These are phyloP conservation scores for Colletotrichum horii DNA, from an alignment of 2,329 filamentous ascomycete genomes.

Conservation along the genomic window DNA sequence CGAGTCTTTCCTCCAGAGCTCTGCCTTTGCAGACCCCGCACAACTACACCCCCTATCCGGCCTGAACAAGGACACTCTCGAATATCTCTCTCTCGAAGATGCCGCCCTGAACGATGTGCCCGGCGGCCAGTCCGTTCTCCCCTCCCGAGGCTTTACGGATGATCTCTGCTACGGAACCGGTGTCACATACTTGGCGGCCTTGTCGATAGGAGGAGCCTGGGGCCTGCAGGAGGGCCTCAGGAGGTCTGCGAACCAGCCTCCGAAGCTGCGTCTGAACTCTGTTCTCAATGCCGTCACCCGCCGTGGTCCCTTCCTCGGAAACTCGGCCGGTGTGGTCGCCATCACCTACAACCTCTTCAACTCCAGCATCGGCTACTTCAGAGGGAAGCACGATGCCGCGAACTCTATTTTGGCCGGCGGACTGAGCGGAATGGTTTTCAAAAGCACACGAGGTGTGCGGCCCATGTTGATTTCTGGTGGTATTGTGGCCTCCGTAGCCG, in stretches of 20 bases:
- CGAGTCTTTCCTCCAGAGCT: constrained; percentile 81
- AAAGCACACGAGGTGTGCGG: constrained; percentile 87
- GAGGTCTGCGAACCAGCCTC: constrained; percentile 77
- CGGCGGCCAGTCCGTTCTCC: constrained; percentile 84
- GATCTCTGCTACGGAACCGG: constrained; percentile 98
- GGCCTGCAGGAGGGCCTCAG: constrained; percentile 88
- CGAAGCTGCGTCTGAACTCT: constrained; percentile 91
- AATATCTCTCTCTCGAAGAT: constrained; percentile 95
- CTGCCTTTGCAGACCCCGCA: constrained; percentile 82
- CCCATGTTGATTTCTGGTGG: constrained; percentile 95
- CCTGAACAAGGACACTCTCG: constrained; percentile 88
- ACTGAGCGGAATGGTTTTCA: constrained; percentile 93
- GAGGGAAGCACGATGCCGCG: constrained; percentile 86
- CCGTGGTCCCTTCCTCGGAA: constrained; percentile 92
- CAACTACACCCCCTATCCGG: constrained; percentile 92
- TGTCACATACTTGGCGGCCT: constrained; percentile 87
- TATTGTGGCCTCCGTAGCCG: constrained; percentile 85
- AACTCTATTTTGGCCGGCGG: constrained; percentile 89
- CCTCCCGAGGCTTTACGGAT: constrained; percentile 96
- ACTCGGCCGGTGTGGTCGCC: constrained; percentile 93
- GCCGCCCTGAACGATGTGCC: constrained; percentile 85
- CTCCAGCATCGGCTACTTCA: constrained; percentile 77
- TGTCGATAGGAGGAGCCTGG: constrained; percentile 88
- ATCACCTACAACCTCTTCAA: constrained; percentile 96
- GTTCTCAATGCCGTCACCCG: constrained; percentile 94